Evolutionary conservation across 2,329 filamentous ascomycete species (phyloP).

Genomic region (Zalaria sp.): DNA sequence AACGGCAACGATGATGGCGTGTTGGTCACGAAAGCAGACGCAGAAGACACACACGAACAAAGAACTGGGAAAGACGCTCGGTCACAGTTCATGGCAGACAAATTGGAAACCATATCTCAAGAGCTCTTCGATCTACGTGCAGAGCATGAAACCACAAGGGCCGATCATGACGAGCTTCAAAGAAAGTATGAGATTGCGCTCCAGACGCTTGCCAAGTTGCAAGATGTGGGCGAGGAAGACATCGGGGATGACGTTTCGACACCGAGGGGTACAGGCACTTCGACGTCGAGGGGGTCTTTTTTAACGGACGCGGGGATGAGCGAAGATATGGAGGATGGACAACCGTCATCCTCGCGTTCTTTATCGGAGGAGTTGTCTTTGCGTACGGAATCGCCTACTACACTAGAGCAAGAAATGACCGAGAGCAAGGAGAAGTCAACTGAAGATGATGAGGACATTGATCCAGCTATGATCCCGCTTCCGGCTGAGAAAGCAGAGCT

Average conservation of each 20-base stretch:
- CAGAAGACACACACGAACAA: slow-evolving; percentile 3
- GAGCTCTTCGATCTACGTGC: slow-evolving; percentile 82
- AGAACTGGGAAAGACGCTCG: slow-evolving; percentile 42
- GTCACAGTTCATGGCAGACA: slow-evolving; percentile 75
- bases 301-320: slow-evolving; percentile 63
- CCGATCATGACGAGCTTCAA: slow-evolving; percentile 68
- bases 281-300: slow-evolving; percentile 50
- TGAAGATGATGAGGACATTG: background rate
- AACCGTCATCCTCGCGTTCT: slow-evolving; percentile 70
- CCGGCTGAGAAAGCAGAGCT: slow-evolving; percentile 8
- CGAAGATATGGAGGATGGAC: slow-evolving; percentile 54
- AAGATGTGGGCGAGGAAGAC: slow-evolving; percentile 65
- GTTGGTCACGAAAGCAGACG: slow-evolving; percentile 7
- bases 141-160: slow-evolving; percentile 74
- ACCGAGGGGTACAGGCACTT: background rate
- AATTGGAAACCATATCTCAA: slow-evolving; percentile 79
- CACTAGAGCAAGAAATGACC: slow-evolving; percentile 23
- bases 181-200: slow-evolving; percentile 86
- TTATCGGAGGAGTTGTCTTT: slow-evolving; percentile 90
- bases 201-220: slow-evolving; percentile 66
- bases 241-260: slow-evolving; percentile 12
- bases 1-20: slow-evolving; percentile 6
- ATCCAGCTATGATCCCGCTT: slow-evolving; percentile 5
- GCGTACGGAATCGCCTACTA: slow-evolving; percentile 53
- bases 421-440: slow-evolving; percentile 50